Base-by-base conservation (phyloP, 495 filamentous ascomycete genomes). In the Chaetomium fimeti region DNA sequence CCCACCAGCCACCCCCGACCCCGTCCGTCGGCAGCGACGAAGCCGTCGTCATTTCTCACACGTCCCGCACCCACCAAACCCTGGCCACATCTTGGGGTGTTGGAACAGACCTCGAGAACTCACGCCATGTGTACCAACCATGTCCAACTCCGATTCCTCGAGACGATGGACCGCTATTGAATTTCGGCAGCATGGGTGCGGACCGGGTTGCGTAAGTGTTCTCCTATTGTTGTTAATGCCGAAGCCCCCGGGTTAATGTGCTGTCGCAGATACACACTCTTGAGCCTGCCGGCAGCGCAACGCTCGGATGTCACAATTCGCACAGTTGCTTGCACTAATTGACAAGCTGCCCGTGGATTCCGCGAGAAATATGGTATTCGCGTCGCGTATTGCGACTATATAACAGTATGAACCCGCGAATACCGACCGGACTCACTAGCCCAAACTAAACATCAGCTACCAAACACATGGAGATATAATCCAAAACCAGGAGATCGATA, bases 291-390 rank as follows among this genome's bases (percentile, higher is more conserved):
- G 0, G 84, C 87, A 8, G 81, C 75, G 57, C 76, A 77, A 8
- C 87, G 89, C 66, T 77, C 86, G 0, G 86, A 86, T 52, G 83
- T 87, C 32, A 76, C 86, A 24, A 63, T 91, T 40, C 77, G 77
- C 1, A 82, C 82, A 1, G 80, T 91, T 0, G 84, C 87, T 7
- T 83, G 86, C 7, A 78, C 86, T n/a, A 81, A 87, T 64, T 66
- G 59, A 15, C 70, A 71, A 8, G 82, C 77, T 60, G 87, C 87
- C 0, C 69, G 81, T 55, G 74, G 72, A 0, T 89, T 81, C 70
- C 87, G 87, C 3, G 81, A 83, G 69, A 81, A 79, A 60, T 76
- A 88, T 67, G 71, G 72, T 8, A 88, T 91, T 51, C 80, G 80
- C 0, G 75, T 81, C 16, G 83, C 87, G 0, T 78, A 83, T 40